Evolutionary conservation across 192 early-diverging fungal genomes (phyloP).

Genomic region (Coemansia sp.): DNA sequence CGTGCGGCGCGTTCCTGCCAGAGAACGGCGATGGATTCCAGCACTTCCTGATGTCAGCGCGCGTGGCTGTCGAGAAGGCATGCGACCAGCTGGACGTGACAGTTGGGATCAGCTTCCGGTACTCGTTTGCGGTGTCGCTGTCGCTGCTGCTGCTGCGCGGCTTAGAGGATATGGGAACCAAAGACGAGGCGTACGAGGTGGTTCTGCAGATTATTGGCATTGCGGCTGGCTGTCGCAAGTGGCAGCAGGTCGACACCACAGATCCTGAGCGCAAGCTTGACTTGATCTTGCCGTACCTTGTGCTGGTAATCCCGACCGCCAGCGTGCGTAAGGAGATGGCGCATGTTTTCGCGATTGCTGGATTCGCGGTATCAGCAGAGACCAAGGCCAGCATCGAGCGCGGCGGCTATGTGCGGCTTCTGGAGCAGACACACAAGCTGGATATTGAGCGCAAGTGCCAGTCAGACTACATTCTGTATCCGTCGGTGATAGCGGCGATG

Average conservation of each 20-base stretch:
- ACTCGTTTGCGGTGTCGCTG: slow-evolving; percentile 85
- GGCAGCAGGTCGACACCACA: slow-evolving; percentile 39
- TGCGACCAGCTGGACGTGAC: slow-evolving; percentile 69
- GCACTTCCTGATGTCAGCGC: slow-evolving; percentile 68
- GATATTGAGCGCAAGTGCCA: slow-evolving; percentile 50
- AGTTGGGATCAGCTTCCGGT: slow-evolving; percentile 79
- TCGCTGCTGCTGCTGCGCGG: slow-evolving; percentile 80
- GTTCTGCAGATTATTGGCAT: slow-evolving; percentile 75
- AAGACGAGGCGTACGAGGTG: slow-evolving; percentile 67
- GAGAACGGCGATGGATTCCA: slow-evolving; percentile 67
- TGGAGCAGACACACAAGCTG: slow-evolving; percentile 48
- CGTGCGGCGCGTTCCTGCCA: slow-evolving; percentile 62
- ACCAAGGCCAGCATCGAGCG: slow-evolving; percentile 37
- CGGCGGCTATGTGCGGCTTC: slow-evolving; percentile 42
- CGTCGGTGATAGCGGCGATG: slow-evolving; percentile 49
- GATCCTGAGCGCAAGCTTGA: slow-evolving; percentile 27
- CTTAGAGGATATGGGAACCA: slow-evolving; percentile 72
- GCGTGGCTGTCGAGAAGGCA: slow-evolving; percentile 69
- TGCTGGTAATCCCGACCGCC: slow-evolving; percentile 78
- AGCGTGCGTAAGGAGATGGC: slow-evolving; percentile 67
- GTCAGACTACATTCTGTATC: slow-evolving; percentile 52
- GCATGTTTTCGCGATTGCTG: slow-evolving; percentile 41
- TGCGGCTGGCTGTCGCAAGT: slow-evolving; percentile 59
- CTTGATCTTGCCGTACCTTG: slow-evolving; percentile 71
- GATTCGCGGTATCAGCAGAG: slow-evolving; percentile 27